Base-by-base conservation (phyloP, 2,329 filamentous ascomycete genomes). In the Beauveria medogensis region DNA sequence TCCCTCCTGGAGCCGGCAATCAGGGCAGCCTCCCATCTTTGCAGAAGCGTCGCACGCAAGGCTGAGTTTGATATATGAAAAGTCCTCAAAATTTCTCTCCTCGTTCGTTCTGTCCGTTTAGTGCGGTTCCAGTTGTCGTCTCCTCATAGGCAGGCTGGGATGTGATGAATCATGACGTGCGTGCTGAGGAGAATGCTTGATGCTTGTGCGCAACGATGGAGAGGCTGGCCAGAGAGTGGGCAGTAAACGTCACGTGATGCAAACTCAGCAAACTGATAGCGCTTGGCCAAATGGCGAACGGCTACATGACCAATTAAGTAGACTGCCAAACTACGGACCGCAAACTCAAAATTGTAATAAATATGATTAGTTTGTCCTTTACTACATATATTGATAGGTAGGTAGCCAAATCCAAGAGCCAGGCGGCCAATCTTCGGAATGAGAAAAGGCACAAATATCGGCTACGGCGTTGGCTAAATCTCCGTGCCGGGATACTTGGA, bases 141-240 rank as follows among this genome's bases (percentile, higher is more conserved):
- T 30, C 51, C 30, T 5, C 18, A 22, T 22, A 34, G 10, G 7
- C 18, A 22, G 34, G 43, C 14, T 55, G 28, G 30, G 22, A 16
- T 41, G 50, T 43, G 58, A 55, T 50, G 58, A 24, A 24, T 22
- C 2, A 30, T 48, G 41, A n/a, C 5, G 22, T 18, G 58, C 5
- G 18, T 30, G 58, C 24, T 55, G 43, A 58, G 51, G 43, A 50
- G 58, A 30, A 47, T 47, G 41, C 20, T 37, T 47, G 20, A 55
- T 22, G 50, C 51, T 40, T 55, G 51, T 48, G 58, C 26, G 58
- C 28, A 43, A n/a, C 48, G 51, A 60, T 48, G 24, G 14, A 55
- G n/a, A 20, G 43, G 28, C 28, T 10, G 26, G 12, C 44, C 24
- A 18, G 16, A 47, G 41, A 47, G 51, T 47, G 58, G 41, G 16